Conservation (phyloP, 2,329 filamentous ascomycete genomes). For the Fusarium sp. region DNA sequence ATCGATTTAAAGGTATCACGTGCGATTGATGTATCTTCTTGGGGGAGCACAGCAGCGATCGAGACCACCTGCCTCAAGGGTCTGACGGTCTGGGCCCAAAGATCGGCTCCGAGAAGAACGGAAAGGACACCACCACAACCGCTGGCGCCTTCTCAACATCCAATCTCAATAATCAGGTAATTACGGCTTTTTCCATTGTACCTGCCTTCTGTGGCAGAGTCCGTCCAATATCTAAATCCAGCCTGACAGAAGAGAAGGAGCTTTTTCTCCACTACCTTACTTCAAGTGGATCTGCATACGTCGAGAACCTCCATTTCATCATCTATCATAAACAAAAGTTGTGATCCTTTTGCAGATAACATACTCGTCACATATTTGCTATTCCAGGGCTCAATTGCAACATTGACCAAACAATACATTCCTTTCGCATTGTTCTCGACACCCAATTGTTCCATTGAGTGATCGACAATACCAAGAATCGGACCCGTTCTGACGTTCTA, state of each 20-base stretch:
- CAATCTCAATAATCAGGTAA: conserved; percentile 7
- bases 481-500: conserved; percentile 27
- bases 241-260: background rate
- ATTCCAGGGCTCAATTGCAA: background rate
- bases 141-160: conserved; percentile 2
- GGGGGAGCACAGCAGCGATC: conserved; percentile 1
- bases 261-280: background rate
- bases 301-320: background rate
- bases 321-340: conserved; percentile 1
- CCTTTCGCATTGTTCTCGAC: background rate
- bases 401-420: background rate
- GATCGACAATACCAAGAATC: conserved; percentile 26
- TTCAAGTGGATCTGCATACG: background rate
- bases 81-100: conserved; percentile 17
- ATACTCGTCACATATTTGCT: background rate
- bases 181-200: background rate
- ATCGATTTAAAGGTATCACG: conserved; percentile 6
- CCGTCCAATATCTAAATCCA: conserved; percentile 1
- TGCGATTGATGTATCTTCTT: background rate
- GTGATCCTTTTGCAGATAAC: background rate
- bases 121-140: conserved; percentile 8
- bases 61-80: conserved; percentile 12
- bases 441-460: background rate
- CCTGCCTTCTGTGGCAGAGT: conserved; percentile 34
- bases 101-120: conserved; percentile 17